Evolutionary conservation across 2,329 filamentous ascomycete genomes (phyloP), one percentile per base, ranked within the genome.

Genomic region (Penicillium sp.): DNA sequence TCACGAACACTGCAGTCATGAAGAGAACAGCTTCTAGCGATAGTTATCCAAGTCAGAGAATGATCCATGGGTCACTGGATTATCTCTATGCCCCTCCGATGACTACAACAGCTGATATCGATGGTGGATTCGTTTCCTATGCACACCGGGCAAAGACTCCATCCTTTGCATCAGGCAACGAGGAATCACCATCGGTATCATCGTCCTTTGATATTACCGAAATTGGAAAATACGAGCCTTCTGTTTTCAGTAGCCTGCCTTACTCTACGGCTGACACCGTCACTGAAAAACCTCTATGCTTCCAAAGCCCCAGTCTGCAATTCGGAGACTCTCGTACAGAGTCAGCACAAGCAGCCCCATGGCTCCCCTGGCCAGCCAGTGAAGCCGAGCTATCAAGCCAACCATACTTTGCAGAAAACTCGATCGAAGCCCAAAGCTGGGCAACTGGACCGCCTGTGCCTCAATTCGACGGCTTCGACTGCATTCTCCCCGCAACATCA

Each of bases 141-240:
- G 18, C 16, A 6, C 33, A 14, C 16, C 53, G 51, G 46, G 1
- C 22, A 6, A 51, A 47, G 30, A 50, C 53, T 25, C 45, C 60
- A 8, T 51, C 51, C 1, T 57, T 61, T 5, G 44, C 54, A 8
- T 39, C 45, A 2, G 42, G 44, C 8, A 43, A 27, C 5, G 55
- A 60, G 2, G 53, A 57, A 0, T 46, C 45, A 0, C 42, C 55
- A 10, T 59, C 55, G 7, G 35, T 54, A 1, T 48, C 46, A 7
- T 54, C 57, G 1, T 51, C 52, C 1, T 56, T 55, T 20, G 53
- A 39, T 2, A 31, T 51, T 2, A 13, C 42, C 8, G 49, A 50
- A 10, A 1, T 18, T 0, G 16, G 46, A 24, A 28, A 27, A 18
- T 45, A 53, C 0, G 41, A 53, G 2, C 10, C 39, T 2, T 3